Evolutionary conservation across 192 early-diverging fungal genomes (phyloP).

Genomic region (Linnemannia zychae): DNA sequence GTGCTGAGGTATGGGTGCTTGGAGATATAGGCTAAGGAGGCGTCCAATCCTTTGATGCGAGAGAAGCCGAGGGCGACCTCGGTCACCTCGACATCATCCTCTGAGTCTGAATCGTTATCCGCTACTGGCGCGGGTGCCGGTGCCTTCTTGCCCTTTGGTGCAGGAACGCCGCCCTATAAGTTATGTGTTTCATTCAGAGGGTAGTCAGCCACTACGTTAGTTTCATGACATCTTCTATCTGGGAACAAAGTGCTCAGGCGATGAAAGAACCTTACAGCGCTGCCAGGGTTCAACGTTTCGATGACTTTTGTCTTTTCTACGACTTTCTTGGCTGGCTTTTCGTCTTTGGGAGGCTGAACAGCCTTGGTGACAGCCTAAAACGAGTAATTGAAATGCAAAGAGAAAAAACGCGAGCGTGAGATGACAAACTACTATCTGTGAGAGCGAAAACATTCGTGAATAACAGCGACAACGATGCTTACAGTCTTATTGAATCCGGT

Average conservation of each 20-base stretch:
- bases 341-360: slow-evolving; percentile 30
- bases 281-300: slow-evolving; percentile 74
- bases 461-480: slow-evolving; percentile 3
- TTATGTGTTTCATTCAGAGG: not conserved
- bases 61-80: slow-evolving; percentile 70
- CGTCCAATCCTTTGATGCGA: slow-evolving; percentile 68
- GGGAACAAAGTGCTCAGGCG: not conserved
- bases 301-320: slow-evolving; percentile 71
- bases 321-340: slow-evolving; percentile 58
- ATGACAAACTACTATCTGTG: not conserved
- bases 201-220: not conserved
- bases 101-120: slow-evolving; percentile 63
- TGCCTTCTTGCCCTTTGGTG: slow-evolving; percentile 37
- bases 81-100: slow-evolving; percentile 70
- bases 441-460: not conserved
- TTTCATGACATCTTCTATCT: no score
- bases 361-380: slow-evolving; percentile 64
- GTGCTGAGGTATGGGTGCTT: slow-evolving; percentile 78
- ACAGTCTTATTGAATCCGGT: slow-evolving; percentile 76
- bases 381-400: not conserved
- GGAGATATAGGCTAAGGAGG: slow-evolving; percentile 74
- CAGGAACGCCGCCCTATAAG: slow-evolving; percentile 36
- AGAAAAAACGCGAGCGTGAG: not conserved
- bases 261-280: slow-evolving; percentile 37
- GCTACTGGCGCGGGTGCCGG: not conserved